phyloP scores from a whole-genome alignment of 2,329 filamentous ascomycete species.

The Botrytis tulipae region DNA sequence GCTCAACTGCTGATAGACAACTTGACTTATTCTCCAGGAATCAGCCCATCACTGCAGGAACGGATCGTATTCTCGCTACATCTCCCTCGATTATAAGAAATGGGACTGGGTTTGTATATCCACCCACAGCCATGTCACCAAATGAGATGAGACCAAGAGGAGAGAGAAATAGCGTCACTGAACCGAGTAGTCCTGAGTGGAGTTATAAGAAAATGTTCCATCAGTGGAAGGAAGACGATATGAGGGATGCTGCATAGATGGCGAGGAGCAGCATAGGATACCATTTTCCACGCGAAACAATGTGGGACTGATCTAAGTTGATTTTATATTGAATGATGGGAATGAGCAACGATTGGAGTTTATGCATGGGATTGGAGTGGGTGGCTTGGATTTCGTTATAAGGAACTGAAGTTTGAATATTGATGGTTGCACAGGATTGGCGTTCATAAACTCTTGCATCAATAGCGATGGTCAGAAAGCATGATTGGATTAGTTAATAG shows the following conservation, averaged over 20 bases:
- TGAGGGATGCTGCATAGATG: conserved; percentile 5
- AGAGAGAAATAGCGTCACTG: conserved; percentile 11
- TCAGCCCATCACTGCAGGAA: conserved; percentile 34
- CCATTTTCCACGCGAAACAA: not conserved
- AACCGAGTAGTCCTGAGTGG: conserved; percentile 28
- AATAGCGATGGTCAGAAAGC: not conserved
- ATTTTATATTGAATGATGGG: not conserved
- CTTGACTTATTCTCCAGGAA: conserved; percentile 35
- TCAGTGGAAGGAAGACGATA: conserved; percentile 17
- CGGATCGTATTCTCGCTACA: conserved; percentile 36
- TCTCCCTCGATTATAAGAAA: conserved; percentile 25
- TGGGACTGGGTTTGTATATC: conserved; percentile 20
- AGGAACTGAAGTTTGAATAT: not conserved
- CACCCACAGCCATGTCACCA: conserved; percentile 13
- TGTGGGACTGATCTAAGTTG: not conserved
- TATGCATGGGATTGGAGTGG: not conserved
- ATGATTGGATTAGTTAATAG: not conserved
- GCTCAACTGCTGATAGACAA: conserved; percentile 5
- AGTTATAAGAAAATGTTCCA: conserved; percentile 28
- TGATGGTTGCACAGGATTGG: not conserved
- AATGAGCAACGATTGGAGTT: conserved; percentile 7
- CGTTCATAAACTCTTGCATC: conserved; percentile 3
- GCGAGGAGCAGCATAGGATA: not conserved
- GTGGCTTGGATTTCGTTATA: not conserved
- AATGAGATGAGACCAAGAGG: not conserved